Conservation (phyloP, 768 basidiomycete species). For the Amanita molliuscula region DNA sequence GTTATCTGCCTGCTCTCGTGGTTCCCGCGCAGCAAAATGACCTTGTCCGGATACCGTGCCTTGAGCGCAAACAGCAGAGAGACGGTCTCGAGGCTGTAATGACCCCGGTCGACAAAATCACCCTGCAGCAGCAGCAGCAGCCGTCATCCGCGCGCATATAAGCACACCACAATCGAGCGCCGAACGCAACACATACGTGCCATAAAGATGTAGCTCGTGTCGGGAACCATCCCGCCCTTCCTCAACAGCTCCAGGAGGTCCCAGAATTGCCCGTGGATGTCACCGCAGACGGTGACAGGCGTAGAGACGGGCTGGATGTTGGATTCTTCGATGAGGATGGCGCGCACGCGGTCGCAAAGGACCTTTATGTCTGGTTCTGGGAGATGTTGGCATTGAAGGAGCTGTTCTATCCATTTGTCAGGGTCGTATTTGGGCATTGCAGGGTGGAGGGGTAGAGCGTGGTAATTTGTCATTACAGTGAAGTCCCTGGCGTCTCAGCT, state of each 20-base stretch:
- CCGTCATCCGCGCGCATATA: slow-evolving; percentile 1
- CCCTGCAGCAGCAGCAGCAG: slow-evolving; percentile 43
- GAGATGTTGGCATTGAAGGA: slow-evolving; percentile 80
- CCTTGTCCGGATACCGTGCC: slow-evolving; percentile 87
- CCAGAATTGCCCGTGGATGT: slow-evolving; percentile 98
- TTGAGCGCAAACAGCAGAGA: slow-evolving; percentile 83
- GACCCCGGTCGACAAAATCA: slow-evolving; percentile 95
- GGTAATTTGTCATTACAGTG: not conserved
- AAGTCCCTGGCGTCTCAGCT: too few relatives aligned
- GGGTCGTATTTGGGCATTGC: slow-evolving; percentile 21
- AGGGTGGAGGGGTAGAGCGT: not conserved
- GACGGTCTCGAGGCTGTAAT: slow-evolving; percentile 93
- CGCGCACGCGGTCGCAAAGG: slow-evolving; percentile 83
- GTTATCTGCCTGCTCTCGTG: slow-evolving; percentile 98
- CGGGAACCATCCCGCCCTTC: slow-evolving; percentile 79
- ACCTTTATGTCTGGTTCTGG: slow-evolving; percentile 89
- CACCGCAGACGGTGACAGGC: slow-evolving; percentile 92
- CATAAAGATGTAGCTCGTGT: slow-evolving; percentile 94
- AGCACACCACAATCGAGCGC: slow-evolving; percentile 10
- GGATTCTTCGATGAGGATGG: slow-evolving; percentile 89
- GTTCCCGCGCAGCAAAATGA: slow-evolving; percentile 88
- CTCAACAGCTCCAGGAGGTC: slow-evolving; percentile 85
- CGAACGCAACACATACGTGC: slow-evolving; percentile 47
- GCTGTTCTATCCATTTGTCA: slow-evolving; percentile 83
- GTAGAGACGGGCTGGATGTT: slow-evolving; percentile 95